phyloP scores from a whole-genome alignment of 2,329 filamentous ascomycete species.

The Penicillium aurantiogriseum region DNA sequence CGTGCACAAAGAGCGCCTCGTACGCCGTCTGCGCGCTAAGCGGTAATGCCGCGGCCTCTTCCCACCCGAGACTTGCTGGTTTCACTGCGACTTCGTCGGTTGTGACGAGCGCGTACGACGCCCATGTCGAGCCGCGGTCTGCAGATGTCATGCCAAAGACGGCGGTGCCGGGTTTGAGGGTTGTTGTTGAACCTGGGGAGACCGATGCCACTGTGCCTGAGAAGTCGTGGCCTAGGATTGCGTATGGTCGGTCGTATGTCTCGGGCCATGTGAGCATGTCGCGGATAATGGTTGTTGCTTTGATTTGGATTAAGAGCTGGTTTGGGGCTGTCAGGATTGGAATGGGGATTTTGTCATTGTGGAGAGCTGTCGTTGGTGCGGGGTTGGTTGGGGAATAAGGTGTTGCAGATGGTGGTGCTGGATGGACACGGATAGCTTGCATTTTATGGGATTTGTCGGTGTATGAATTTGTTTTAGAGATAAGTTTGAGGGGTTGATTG shows the following conservation, averaged over 20 bases:
- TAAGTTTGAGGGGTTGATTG: neutral
- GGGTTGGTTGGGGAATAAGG: conserved; percentile 28
- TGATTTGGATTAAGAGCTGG: conserved; percentile 24
- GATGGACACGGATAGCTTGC: conserved; percentile 26
- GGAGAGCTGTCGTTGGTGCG: conserved; percentile 24
- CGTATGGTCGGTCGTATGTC: conserved; percentile 23
- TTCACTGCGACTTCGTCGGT: conserved; percentile 26
- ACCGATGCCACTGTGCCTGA: conserved; percentile 19
- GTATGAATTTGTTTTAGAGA: too few relatives aligned
- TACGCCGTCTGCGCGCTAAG: conserved; percentile 33
- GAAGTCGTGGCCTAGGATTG: conserved; percentile 26
- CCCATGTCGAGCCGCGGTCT: conserved; percentile 26
- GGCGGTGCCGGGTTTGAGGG: conserved; percentile 28
- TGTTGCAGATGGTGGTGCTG: conserved; percentile 9
- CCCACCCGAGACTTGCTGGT: conserved; percentile 21
- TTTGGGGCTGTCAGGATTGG: conserved; percentile 15
- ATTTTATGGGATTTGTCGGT: conserved; percentile 8
- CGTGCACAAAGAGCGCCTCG: conserved; percentile 34
- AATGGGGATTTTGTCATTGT: conserved; percentile 23
- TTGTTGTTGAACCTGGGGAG: neutral
- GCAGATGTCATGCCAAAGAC: conserved; percentile 30
- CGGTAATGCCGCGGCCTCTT: conserved; percentile 28
- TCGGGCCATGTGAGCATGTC: conserved; percentile 32
- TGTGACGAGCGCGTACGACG: conserved; percentile 26
- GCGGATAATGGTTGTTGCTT: conserved; percentile 25